These are phyloP conservation scores for Volutella citrinella DNA, from an alignment of 2,329 filamentous ascomycete species.

Conservation along the genomic window DNA sequence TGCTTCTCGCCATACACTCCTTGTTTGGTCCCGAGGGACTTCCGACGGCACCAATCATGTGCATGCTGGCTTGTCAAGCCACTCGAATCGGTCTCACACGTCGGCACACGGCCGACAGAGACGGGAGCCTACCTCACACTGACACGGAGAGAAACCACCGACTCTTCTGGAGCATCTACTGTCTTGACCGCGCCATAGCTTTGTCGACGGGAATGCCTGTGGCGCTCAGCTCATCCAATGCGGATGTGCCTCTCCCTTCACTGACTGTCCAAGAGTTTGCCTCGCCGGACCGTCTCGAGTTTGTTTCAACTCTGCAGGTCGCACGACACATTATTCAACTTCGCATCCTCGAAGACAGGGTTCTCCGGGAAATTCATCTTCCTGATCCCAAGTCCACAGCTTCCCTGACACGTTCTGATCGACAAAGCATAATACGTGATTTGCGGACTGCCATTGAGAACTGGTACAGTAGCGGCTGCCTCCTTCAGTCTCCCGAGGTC, in stretches of 20 bases:
- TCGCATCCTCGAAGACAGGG: slow-evolving; percentile 36
- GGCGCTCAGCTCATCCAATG: slow-evolving; percentile 32
- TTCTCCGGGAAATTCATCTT: slow-evolving; percentile 31
- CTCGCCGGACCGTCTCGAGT: slow-evolving; percentile 29
- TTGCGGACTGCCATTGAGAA: slow-evolving; percentile 40
- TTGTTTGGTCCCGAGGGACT: slow-evolving; percentile 36
- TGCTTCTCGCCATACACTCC: slow-evolving; percentile 37
- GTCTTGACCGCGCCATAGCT: slow-evolving; percentile 40
- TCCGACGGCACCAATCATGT: slow-evolving; percentile 34
- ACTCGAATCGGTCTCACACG: slow-evolving; percentile 32
- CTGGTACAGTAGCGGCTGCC: slow-evolving; percentile 41
- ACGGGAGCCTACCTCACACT: slow-evolving; percentile 17
- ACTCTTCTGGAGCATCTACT: slow-evolving; percentile 41
- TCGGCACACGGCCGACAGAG: slow-evolving; percentile 17
- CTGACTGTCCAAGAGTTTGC: slow-evolving; percentile 41
- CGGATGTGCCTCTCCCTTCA: slow-evolving; percentile 37
- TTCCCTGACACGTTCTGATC: slow-evolving; percentile 24
- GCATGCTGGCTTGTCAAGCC: slow-evolving; percentile 33
- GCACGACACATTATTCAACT: slow-evolving; percentile 41
- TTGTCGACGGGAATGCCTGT: slow-evolving; percentile 35
- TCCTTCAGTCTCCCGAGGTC: slow-evolving; percentile 34
- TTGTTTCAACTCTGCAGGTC: slow-evolving; percentile 36
- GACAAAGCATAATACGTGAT: slow-evolving; percentile 25
- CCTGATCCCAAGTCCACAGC: slow-evolving; percentile 21
- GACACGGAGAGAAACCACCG: slow-evolving; percentile 31